Conservation (phyloP, 2,329 filamentous ascomycete species). For the Ceratocystis eucalypticola region DNA sequence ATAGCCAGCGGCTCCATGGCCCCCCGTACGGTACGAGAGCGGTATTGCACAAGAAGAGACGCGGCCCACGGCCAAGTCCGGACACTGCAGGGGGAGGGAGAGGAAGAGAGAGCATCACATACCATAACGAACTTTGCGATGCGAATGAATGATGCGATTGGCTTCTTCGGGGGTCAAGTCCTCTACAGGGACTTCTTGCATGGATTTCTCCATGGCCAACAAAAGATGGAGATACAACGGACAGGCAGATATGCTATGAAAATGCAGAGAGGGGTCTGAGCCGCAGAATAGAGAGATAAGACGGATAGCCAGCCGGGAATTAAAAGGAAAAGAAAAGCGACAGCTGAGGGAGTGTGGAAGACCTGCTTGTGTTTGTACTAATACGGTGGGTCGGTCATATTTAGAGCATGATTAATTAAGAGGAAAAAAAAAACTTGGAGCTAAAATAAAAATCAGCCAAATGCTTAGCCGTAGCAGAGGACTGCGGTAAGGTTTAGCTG, state of each 20-base stretch:
- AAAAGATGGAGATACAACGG: neutral
- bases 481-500: neutral
- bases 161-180: constrained; percentile 52
- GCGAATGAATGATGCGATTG: constrained; percentile 54
- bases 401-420: neutral
- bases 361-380: neutral
- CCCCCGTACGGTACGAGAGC: neutral
- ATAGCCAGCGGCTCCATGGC: too few species aligned
- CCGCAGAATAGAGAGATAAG: neutral
- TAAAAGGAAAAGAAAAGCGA: constrained; percentile 9
- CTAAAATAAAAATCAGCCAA: neutral
- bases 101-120: constrained; percentile 25
- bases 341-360: constrained; percentile 7
- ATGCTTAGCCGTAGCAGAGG: neutral
- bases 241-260: neutral
- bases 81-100: neutral
- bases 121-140: constrained; percentile 57
- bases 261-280: neutral
- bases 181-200: constrained; percentile 35
- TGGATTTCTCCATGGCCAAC: constrained; percentile 18
- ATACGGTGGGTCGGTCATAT: constrained; percentile 8
- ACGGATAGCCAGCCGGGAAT: neutral
- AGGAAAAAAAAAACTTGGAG: constrained; percentile 10
- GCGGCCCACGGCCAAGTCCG: neutral
- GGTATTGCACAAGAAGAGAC: neutral